These are phyloP conservation scores for Spiraea crenata DNA, from an alignment of 331 rosid genomes.

Conservation along the genomic window DNA sequence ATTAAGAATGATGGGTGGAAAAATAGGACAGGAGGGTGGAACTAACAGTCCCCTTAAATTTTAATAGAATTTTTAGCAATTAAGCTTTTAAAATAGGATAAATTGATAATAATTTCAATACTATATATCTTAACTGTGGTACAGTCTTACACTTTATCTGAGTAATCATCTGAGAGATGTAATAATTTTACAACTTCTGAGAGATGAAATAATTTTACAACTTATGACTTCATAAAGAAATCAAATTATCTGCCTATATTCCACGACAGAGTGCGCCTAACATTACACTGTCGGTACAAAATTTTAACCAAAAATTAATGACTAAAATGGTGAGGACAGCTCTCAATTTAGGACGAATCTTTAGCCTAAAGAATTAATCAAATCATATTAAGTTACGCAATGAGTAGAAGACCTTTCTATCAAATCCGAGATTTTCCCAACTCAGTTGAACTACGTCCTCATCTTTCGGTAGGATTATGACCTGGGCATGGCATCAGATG, in stretches of 20 bases:
- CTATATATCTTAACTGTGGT: too few species aligned
- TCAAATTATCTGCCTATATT: not conserved
- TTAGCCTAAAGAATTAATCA: not conserved
- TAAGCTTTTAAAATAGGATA: too few species aligned
- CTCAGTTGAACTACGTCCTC: not conserved
- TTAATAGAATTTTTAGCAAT: too few species aligned
- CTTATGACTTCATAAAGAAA: too few species aligned
- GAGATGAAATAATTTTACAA: too few species aligned
- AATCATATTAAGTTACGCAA: slow-evolving; percentile 5
- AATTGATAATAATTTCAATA: too few species aligned
- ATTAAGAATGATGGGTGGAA: too few species aligned
- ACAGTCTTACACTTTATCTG: too few species aligned
- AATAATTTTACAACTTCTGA: too few species aligned
- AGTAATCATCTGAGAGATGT: too few species aligned
- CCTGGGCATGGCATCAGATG: slow-evolving; percentile 38
- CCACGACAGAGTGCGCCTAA: not conserved
- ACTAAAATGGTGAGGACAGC: not conserved
- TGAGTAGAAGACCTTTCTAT: slow-evolving; percentile 9
- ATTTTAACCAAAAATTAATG: not conserved
- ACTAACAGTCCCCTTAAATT: too few species aligned
- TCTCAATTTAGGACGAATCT: not conserved
- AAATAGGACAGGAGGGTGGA: too few species aligned
- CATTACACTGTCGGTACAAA: not conserved
- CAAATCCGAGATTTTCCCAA: not conserved
- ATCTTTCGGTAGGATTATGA: slow-evolving; percentile 18